phyloP scores from a whole-genome alignment of 2,329 filamentous ascomycete species.

The Sporothrix sp. region DNA sequence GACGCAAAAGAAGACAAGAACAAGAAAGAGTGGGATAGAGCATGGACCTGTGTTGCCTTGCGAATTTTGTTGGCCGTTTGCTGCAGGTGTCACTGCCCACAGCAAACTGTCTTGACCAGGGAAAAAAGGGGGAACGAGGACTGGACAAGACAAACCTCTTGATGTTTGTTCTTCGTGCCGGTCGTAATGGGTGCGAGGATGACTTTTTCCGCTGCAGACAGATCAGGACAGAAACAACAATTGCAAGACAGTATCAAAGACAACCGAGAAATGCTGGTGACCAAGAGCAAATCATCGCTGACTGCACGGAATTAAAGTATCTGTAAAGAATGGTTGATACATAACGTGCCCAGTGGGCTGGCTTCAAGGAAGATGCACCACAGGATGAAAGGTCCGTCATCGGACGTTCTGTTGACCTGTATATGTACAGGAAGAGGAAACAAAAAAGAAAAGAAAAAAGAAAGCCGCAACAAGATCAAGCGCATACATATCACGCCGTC shows the following conservation, averaged over 20 bases:
- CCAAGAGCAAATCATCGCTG: too few relatives aligned
- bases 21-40: background rate
- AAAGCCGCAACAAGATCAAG: background rate
- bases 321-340: too few relatives aligned
- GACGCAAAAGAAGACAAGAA: background rate
- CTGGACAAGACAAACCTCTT: constrained; percentile 1
- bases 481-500: too few relatives aligned
- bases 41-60: background rate
- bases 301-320: too few relatives aligned
- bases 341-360: too few relatives aligned
- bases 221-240: constrained; percentile 1
- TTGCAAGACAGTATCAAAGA: background rate
- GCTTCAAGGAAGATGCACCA: too few relatives aligned
- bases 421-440: background rate
- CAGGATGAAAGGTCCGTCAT: background rate
- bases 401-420: background rate
- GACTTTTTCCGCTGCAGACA: constrained; percentile 1
- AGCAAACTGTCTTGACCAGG: background rate
- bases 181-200: constrained; percentile 18
- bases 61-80: background rate
- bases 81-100: background rate
- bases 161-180: background rate
- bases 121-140: constrained; percentile 3
- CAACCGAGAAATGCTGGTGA: background rate
- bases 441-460: background rate